These are phyloP conservation scores for Suhomyces bolitotheri DNA, from an alignment of 1,139 yeast species.

Conservation along the genomic window DNA sequence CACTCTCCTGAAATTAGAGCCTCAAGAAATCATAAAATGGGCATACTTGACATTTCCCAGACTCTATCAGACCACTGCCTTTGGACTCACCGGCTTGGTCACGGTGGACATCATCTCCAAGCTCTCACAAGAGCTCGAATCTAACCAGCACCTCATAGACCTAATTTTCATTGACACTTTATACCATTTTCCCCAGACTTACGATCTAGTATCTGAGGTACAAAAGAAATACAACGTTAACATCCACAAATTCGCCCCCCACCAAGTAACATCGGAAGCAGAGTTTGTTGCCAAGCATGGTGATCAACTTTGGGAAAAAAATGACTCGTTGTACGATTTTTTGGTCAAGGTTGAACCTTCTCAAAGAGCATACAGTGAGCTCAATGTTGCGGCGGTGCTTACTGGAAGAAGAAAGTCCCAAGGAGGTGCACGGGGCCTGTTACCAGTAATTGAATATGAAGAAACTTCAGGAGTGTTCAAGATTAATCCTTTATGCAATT, in stretches of 20 bases:
- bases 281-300: constrained; percentile 75
- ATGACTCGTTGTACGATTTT: constrained; percentile 81
- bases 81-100: constrained; percentile 89
- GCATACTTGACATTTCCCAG: constrained; percentile 77
- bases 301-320: constrained; percentile 76
- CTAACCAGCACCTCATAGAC: constrained; percentile 53
- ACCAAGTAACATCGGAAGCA: constrained; percentile 51
- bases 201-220: constrained; percentile 66
- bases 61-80: constrained; percentile 88
- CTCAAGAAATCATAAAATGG: constrained; percentile 81
- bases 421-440: constrained; percentile 77
- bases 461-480: constrained; percentile 68
- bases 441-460: constrained; percentile 78
- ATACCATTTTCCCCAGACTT: constrained; percentile 91
- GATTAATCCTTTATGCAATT: constrained; percentile 84
- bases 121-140: constrained; percentile 26
- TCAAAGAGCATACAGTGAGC: constrained; percentile 74
- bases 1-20: constrained; percentile 54
- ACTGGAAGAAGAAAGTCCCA: constrained; percentile 92
- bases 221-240: constrained; percentile 53
- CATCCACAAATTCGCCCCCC: constrained; percentile 68
- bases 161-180: constrained; percentile 86
- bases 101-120: constrained; percentile 82
- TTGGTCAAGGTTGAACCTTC: constrained; percentile 92
- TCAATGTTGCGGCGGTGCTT: constrained; percentile 75